A percentile compares a stretch with the other conserved stretches of the same genome.
Evolutionary conservation across 495 filamentous ascomycete genomes (phyloP).

Genomic region (Penicillium lagena): DNA sequence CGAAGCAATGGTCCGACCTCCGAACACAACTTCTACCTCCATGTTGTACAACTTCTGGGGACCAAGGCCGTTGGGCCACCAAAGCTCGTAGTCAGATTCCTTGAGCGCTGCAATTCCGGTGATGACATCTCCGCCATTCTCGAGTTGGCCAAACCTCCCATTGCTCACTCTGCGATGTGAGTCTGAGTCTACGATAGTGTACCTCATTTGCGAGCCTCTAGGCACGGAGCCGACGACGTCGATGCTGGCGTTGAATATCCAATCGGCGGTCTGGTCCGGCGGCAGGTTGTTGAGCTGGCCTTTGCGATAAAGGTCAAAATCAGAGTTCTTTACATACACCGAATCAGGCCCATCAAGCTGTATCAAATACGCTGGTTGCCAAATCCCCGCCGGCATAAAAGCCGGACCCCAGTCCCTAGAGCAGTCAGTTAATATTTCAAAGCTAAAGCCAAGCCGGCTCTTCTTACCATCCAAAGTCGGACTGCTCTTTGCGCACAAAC

Average conservation of each 20-base stretch:
- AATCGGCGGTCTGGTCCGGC: slow-evolving; percentile 54
- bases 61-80: slow-evolving; percentile 61
- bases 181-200: slow-evolving; percentile 43
- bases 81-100: slow-evolving; percentile 44
- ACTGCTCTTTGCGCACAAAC: slow-evolving; percentile 65
- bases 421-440: no score
- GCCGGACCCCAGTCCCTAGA: slow-evolving; percentile 61
- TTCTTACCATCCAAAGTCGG: slow-evolving; percentile 51
- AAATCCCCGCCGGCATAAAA: slow-evolving; percentile 58
- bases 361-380: slow-evolving; percentile 54
- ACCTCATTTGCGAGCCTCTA: slow-evolving; percentile 35
- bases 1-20: slow-evolving; percentile 28
- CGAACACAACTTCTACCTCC: slow-evolving; percentile 37
- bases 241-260: slow-evolving; percentile 65
- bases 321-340: slow-evolving; percentile 51
- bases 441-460: no score
- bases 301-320: slow-evolving; percentile 55
- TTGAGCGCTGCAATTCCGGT: slow-evolving; percentile 44
- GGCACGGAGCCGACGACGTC: slow-evolving; percentile 54
- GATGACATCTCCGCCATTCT: slow-evolving; percentile 37
- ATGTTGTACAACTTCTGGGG: slow-evolving; percentile 54
- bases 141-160: slow-evolving; percentile 37
- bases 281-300: slow-evolving; percentile 55
- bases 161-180: slow-evolving; percentile 39
- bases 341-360: slow-evolving; percentile 39